Evolutionary conservation across 2,329 filamentous ascomycete species (phyloP), one percentile per base, ranked within the genome.

Genomic region (Fusarium sp.): DNA sequence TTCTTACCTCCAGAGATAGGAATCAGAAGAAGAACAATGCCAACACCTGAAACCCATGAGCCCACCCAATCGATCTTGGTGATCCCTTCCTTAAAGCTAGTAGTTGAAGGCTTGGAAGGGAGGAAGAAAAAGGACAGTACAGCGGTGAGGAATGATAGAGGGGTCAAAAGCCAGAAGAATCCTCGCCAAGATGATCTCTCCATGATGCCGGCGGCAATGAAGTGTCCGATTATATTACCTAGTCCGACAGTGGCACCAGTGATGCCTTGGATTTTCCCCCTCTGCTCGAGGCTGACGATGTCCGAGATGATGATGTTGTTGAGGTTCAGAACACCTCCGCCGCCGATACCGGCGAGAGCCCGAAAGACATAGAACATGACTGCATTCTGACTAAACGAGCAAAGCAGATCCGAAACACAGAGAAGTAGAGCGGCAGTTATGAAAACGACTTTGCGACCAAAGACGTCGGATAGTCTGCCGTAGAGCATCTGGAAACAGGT

Each of bases 401-500:
- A 63, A 0, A 64, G 23, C 4, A 65, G 7, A 5, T 65, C 35
- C 0, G 39, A 21, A 0, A 56, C 5, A n/a, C 59, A 63, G 2
- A 65, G 39, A 0, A 65, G 2, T 0, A 63, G 0, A 0, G 52
- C 35, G 0, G 59, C 59, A 4, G 39, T 35, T 3, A 65, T 1
- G 1, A 56, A 64, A 9, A 65, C 12, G 0, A 55, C 60, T 5
- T 65, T 64, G 7, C 62, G 62, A 2, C 62, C 62, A 48, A 65
- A 65, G 2, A 63, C 60, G n/a, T 65, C 62, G 0, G 62, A 65
- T 0, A 65, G 8, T n/a, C 62, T 55, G 0, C 62, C 62, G 2
- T 63, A 63, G 18, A 64, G 39, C 59, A 63, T 63, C 11, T 63
- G 62, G 4, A 65, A 65, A 18, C 59, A 63, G 0, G 62, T 65